phyloP scores from a whole-genome alignment of 164 flowering plant species.

The Vitis rupestris region DNA sequence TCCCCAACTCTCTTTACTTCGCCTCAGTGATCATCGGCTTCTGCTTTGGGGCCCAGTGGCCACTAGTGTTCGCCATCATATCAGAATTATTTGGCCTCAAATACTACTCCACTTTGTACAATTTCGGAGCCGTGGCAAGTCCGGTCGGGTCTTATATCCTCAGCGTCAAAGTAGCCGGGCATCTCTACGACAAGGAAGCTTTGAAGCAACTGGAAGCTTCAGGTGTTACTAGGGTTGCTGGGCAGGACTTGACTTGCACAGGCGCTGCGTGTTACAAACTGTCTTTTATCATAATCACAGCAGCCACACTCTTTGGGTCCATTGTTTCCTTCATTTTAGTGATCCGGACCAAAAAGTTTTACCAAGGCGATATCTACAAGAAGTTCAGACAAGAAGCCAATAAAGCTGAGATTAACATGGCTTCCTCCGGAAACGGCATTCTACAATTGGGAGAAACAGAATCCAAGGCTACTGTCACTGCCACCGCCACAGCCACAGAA shows the following conservation, averaged over 20 bases:
- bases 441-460: no score
- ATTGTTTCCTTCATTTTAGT: constrained; percentile 30
- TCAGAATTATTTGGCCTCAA: constrained; percentile 27
- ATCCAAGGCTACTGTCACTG: no score
- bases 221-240: constrained; percentile 16
- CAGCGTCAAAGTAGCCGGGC: constrained; percentile 20
- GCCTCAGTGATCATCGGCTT: constrained; percentile 24
- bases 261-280: constrained; percentile 28
- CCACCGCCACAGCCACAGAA: no score
- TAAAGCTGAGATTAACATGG: background rate
- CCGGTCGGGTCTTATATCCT: constrained; percentile 20
- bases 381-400: constrained; percentile 25
- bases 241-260: constrained; percentile 27
- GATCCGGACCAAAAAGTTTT: constrained; percentile 29
- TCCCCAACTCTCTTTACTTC: constrained; percentile 20
- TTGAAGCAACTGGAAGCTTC: constrained; percentile 24
- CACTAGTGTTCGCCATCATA: constrained; percentile 25
- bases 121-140: constrained; percentile 15
- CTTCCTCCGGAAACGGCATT: no score
- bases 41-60: constrained; percentile 27
- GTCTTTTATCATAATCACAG: constrained; percentile 28
- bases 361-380: constrained; percentile 31
- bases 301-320: constrained; percentile 23
- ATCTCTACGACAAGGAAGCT: constrained; percentile 38
- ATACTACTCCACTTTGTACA: constrained; percentile 27